These are phyloP conservation scores for Colletotrichum shisoi DNA, from an alignment of 2,329 filamentous ascomycete species.

Conservation along the genomic window DNA sequence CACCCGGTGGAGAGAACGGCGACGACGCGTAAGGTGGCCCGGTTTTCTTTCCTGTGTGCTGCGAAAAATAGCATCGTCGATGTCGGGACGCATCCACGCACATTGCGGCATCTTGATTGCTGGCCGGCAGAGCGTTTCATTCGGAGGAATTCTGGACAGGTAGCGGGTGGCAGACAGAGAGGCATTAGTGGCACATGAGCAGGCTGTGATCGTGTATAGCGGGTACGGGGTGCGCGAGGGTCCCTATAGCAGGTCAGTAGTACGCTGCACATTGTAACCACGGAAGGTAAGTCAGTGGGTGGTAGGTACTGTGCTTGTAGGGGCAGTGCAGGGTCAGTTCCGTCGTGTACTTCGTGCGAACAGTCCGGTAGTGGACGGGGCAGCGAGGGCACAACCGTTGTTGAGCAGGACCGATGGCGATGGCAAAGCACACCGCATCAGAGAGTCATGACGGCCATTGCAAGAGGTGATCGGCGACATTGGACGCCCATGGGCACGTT, in stretches of 20 bases:
- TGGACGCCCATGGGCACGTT: not conserved
- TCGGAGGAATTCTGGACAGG: slow-evolving; percentile 23
- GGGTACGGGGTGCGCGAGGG: slow-evolving; percentile 25
- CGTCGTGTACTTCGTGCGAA: slow-evolving; percentile 1
- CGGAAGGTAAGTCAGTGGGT: not conserved
- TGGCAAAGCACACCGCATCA: slow-evolving; percentile 18
- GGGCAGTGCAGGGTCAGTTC: slow-evolving; percentile 2
- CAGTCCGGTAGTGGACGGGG: too few relatives aligned
- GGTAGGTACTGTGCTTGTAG: not conserved
- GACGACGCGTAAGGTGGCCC: slow-evolving; percentile 37
- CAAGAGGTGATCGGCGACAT: slow-evolving; percentile 10
- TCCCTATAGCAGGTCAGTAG: not conserved
- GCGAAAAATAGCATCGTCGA: slow-evolving; percentile 35
- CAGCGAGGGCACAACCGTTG: too few relatives aligned
- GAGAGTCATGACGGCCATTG: slow-evolving; percentile 17
- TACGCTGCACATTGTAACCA: not conserved
- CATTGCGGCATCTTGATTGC: slow-evolving; percentile 16
- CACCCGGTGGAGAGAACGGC: slow-evolving; percentile 5
- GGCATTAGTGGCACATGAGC: slow-evolving; percentile 16
- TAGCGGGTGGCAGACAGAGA: slow-evolving; percentile 22
- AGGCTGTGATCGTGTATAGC: slow-evolving; percentile 30
- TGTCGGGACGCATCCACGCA: not conserved
- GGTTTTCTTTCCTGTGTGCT: slow-evolving; percentile 26
- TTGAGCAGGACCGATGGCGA: not conserved
- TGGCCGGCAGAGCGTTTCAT: slow-evolving; percentile 24